These are phyloP conservation scores for Xylaria sp. DNA, from an alignment of 2,329 filamentous ascomycete genomes.

Conservation along the genomic window DNA sequence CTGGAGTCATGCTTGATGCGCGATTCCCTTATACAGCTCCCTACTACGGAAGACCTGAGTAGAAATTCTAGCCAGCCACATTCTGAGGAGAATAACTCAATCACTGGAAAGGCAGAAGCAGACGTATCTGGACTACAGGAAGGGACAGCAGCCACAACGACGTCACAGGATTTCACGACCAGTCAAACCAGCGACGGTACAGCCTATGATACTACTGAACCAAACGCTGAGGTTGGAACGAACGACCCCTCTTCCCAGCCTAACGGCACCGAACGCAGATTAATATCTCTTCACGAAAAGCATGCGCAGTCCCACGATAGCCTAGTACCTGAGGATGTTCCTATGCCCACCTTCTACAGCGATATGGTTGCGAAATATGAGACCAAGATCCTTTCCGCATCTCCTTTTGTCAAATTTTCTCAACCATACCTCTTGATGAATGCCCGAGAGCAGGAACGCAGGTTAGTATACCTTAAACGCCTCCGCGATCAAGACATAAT, in stretches of 20 bases:
- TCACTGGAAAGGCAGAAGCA: constrained; percentile 46
- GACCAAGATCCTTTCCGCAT: constrained; percentile 92
- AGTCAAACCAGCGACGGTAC: constrained; percentile 43
- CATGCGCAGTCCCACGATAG: constrained; percentile 61
- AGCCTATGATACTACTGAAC: constrained; percentile 33
- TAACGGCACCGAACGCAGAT: constrained; percentile 35
- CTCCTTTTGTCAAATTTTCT: constrained; percentile 94
- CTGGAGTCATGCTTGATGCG: constrained; percentile 93
- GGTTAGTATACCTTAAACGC: constrained; percentile 82
- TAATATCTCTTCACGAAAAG: constrained; percentile 57
- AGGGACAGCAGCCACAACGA: constrained; percentile 40
- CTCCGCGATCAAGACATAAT: constrained; percentile 80
- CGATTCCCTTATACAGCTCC: constrained; percentile 90
- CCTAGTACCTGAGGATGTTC: constrained; percentile 79
- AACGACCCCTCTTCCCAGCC: constrained; percentile 37
- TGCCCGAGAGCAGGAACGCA: constrained; percentile 88
- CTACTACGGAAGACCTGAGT: constrained; percentile 65
- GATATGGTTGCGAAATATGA: constrained; percentile 94
- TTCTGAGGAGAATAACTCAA: constrained; percentile 53
- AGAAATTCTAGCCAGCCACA: constrained; percentile 52
- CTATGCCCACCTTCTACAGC: constrained; percentile 92
- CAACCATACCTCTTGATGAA: constrained; percentile 94
- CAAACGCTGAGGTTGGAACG: background rate
- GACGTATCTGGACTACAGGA: constrained; percentile 37
- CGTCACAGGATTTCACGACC: constrained; percentile 37